Conservation (phyloP, 2,329 filamentous ascomycete genomes). For the Aspergillus clavatus region DNA sequence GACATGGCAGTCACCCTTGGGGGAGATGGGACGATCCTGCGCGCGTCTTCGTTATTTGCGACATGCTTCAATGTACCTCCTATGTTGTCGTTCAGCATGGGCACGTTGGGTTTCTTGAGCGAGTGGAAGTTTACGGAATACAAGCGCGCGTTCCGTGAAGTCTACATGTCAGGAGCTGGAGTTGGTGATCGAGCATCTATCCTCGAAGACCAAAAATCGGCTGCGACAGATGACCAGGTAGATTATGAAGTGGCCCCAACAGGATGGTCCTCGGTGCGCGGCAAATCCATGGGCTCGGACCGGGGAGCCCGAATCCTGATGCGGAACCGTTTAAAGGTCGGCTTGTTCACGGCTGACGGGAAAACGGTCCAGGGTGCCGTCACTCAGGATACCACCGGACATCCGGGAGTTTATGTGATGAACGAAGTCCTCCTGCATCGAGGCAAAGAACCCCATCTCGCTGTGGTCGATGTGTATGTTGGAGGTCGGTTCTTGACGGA, state of each 20-base stretch:
- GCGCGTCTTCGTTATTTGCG: slow-evolving; percentile 81
- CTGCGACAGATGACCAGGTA: slow-evolving; percentile 12
- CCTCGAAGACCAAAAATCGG: slow-evolving; percentile 43
- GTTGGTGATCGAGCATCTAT: slow-evolving; percentile 43
- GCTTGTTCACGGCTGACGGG: slow-evolving; percentile 69
- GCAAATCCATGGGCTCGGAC: slow-evolving; percentile 72
- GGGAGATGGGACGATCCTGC: slow-evolving; percentile 85
- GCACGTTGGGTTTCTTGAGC: slow-evolving; percentile 86
- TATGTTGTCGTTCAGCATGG: slow-evolving; percentile 93
- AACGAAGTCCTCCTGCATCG: slow-evolving; percentile 95
- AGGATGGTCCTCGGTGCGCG: slow-evolving; percentile 68
- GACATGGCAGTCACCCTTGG: slow-evolving; percentile 88
- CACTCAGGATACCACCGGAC: slow-evolving; percentile 26
- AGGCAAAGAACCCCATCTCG: slow-evolving; percentile 82
- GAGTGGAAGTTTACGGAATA: slow-evolving; percentile 96
- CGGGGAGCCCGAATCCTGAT: slow-evolving; percentile 77
- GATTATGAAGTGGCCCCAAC: slow-evolving; percentile 36
- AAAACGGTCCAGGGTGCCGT: slow-evolving; percentile 37
- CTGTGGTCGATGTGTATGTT: slow-evolving; percentile 86
- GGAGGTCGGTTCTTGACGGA: slow-evolving; percentile 87
- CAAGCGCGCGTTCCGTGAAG: slow-evolving; percentile 85
- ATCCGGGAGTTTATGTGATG: slow-evolving; percentile 63
- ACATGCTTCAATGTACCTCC: slow-evolving; percentile 77
- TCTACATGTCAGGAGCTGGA: slow-evolving; percentile 73
- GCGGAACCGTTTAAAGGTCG: slow-evolving; percentile 80